These are phyloP conservation scores for Ophiostoma ulmi DNA, from an alignment of 2,329 filamentous ascomycete species.

Conservation along the genomic window DNA sequence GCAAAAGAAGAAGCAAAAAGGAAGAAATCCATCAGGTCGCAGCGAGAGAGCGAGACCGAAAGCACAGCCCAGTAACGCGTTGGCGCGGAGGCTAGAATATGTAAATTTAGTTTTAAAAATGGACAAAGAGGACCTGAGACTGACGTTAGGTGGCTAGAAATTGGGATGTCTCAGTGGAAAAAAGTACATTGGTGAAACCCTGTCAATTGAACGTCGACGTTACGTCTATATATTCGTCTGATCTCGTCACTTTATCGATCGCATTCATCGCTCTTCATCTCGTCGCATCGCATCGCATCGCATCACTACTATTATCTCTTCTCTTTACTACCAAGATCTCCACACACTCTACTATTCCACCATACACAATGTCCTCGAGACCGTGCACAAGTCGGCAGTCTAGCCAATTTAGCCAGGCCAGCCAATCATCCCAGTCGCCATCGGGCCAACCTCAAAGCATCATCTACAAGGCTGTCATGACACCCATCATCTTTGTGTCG, in stretches of 20 bases:
- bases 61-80: conserved; percentile 4
- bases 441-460: neutral
- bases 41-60: conserved; percentile 7
- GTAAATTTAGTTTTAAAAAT: neutral
- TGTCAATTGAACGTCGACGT: neutral
- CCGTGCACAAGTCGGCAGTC: neutral
- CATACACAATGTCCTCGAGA: neutral
- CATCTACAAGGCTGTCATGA: conserved; percentile 46
- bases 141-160: neutral
- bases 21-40: neutral
- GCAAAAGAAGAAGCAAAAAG: neutral
- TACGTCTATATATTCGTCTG: neutral
- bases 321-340: neutral
- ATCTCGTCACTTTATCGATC: neutral
- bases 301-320: neutral
- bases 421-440: neutral
- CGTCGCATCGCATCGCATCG: neutral
- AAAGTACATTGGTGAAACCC: neutral
- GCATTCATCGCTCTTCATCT: neutral
- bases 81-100: neutral
- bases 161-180: neutral
- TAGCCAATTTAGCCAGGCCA: neutral
- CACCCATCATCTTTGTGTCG: conserved; percentile 57
- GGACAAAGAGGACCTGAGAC: neutral
- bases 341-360: no score